Conservation (phyloP, 306 rosid genomes). For the Luffa acutangula region DNA sequence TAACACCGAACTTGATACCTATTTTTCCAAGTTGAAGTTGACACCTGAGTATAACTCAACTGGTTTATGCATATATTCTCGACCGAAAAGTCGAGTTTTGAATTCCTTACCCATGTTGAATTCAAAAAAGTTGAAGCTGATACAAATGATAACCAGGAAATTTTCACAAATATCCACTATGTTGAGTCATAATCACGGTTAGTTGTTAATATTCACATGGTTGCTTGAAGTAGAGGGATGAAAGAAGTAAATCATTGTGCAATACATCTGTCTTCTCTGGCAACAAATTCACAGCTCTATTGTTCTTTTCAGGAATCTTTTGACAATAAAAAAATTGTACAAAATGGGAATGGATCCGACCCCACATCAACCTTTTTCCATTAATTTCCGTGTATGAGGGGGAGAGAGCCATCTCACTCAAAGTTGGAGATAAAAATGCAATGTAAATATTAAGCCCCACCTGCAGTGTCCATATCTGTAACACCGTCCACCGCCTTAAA, state of each 20-base stretch:
- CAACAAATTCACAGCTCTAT: neutral
- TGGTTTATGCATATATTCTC: neutral
- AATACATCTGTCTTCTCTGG: conserved; percentile 2
- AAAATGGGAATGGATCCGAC: conserved; percentile 18
- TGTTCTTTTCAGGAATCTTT: neutral
- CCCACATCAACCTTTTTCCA: conserved; percentile 27
- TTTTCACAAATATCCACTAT: neutral
- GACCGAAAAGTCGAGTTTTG: too few relatives aligned
- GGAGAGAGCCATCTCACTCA: conserved; percentile 8
- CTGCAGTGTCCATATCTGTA: conserved; percentile 83
- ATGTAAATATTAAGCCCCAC: conserved; percentile 44
- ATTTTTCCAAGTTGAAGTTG: neutral
- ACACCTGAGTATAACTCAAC: neutral
- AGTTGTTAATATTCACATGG: neutral
- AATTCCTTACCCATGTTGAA: neutral
- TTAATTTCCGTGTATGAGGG: neutral
- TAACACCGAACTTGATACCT: neutral
- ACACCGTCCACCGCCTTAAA: conserved; percentile 81
- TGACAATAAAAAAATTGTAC: conserved; percentile 6
- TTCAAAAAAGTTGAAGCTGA: neutral
- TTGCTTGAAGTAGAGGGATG: neutral
- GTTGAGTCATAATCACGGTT: neutral
- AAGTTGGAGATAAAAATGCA: conserved; percentile 4
- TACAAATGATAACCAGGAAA: neutral
- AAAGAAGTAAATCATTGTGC: conserved; percentile 7